Percentiles rank a stretch among this genome's conserved stretches.
phyloP scores from a whole-genome alignment of 495 filamentous ascomycete genomes.

The Jackrogersella minutella region DNA sequence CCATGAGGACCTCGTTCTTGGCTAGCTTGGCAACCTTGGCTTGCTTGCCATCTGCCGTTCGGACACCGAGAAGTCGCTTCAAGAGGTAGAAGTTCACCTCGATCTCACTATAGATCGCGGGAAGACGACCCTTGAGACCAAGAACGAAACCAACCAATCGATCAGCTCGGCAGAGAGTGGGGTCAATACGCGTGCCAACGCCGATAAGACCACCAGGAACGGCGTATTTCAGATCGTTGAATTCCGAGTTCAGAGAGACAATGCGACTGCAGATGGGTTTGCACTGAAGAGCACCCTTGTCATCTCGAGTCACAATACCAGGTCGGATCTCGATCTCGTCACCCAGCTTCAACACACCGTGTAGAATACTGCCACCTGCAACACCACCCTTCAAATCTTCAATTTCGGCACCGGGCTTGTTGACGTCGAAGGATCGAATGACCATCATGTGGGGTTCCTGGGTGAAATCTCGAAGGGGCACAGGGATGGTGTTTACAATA shows the following conservation, averaged over 20 bases:
- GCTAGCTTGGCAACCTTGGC: slow-evolving; percentile 97
- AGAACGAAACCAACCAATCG: slow-evolving; percentile 98
- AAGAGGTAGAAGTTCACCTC: slow-evolving; percentile 99
- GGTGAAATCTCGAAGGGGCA: slow-evolving; percentile 87
- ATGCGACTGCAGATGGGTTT: slow-evolving; percentile 95
- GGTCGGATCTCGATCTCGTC: slow-evolving; percentile 99
- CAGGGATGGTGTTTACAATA: slow-evolving; percentile 90
- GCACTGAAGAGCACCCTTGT: slow-evolving; percentile 93
- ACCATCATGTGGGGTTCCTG: slow-evolving; percentile 96
- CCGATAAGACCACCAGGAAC: slow-evolving; percentile 96
- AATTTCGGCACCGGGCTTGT: slow-evolving; percentile 99
- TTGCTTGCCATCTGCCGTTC: slow-evolving; percentile 98
- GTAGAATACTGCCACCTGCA: slow-evolving; percentile 94
- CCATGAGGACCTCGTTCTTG: slow-evolving; percentile 99
- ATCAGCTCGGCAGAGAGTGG: slow-evolving; percentile 96
- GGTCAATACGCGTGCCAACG: slow-evolving; percentile 96
- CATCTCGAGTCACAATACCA: slow-evolving; percentile 92
- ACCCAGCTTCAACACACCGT: slow-evolving; percentile 91
- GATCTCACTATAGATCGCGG: slow-evolving; percentile 94
- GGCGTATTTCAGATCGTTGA: slow-evolving; percentile 97
- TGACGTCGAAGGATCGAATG: slow-evolving; percentile 98
- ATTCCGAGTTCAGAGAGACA: slow-evolving; percentile 93
- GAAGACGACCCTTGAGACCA: slow-evolving; percentile 87
- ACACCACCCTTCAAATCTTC: slow-evolving; percentile 99
- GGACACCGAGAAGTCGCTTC: slow-evolving; percentile 91